Percentiles rank a stretch among this genome's conserved stretches.
Conservation (phyloP, 805 yeast species). For the Pichia californica region DNA sequence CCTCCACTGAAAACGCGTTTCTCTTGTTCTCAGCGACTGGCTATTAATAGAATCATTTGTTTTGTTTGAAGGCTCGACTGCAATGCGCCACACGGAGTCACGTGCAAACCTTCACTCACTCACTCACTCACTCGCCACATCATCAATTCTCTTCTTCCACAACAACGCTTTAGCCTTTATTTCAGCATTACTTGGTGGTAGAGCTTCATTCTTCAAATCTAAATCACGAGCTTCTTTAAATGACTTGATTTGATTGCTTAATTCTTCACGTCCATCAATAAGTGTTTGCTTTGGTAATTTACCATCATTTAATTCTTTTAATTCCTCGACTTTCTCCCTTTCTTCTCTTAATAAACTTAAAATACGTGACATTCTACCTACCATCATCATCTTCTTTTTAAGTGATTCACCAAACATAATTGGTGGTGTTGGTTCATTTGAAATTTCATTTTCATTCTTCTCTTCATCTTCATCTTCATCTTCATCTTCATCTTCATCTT, state of each 20-base stretch:
- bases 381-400: slow-evolving; percentile 2
- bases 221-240: slow-evolving; percentile 81
- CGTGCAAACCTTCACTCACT: too few relatives aligned
- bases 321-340: slow-evolving; percentile 74
- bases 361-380: slow-evolving; percentile 74
- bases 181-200: slow-evolving; percentile 61
- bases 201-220: slow-evolving; percentile 76
- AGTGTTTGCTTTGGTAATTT: slow-evolving; percentile 79
- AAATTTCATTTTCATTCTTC: neutral
- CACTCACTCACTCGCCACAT: too few relatives aligned
- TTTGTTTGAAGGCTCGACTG: too few relatives aligned
- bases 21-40: too few relatives aligned
- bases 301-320: slow-evolving; percentile 71
- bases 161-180: slow-evolving; percentile 40
- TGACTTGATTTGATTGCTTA: slow-evolving; percentile 48
- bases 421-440: neutral
- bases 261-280: slow-evolving; percentile 75
- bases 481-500: neutral
- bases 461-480: neutral
- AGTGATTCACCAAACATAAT: neutral
- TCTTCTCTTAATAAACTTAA: slow-evolving; percentile 83
- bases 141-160: neutral
- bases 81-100: too few relatives aligned
- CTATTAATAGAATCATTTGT: too few relatives aligned
- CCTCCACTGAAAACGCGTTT: too few relatives aligned